Evolutionary conservation across 192 early-diverging fungal species (phyloP), one percentile per base, ranked within the genome.

Genomic region (Entomortierella lignicola): DNA sequence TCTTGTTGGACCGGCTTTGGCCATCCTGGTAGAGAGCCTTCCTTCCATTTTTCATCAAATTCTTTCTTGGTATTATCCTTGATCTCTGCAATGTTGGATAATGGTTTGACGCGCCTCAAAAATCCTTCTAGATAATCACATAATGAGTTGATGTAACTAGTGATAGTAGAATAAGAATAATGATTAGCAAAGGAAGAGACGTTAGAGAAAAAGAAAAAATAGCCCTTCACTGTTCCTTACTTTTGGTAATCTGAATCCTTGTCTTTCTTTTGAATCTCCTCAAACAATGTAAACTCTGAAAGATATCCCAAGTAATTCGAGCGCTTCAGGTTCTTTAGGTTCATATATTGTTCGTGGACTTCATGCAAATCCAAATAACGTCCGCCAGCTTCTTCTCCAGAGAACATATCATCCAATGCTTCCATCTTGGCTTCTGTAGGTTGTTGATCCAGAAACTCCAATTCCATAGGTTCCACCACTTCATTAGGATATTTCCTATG

Each of bases 361-460:
- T 82, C 87, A 65, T 98, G 89, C 26, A 99, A 84, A 75, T 99
- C 96, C 77, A 99, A 80, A 60, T 93, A 95, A 44, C 89, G 86
- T 50, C 97, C 96, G 39, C 88, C 60, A 3, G 85, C 80, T 81
- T 99, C 96, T 83, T 99, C 97, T 23, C 95, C 96, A n/a, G 94
- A 94, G 77, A 97, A 98, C 77, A 93, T 84, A 12, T 87, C 91
- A 54, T 99, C 96, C 37, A 98, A 60, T 21, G 89, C 93, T 72
- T 71, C 65, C 21, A 66, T 55, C 67, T 64, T 71, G 37, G 57
- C 82, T 65, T 66, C 68, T 65, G 68, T 84, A 51, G 77, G 85
- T 58, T 85, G 55, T 27, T 91, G 85, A 66, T 86, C 83, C 32
- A 89, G 66, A 60, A 94, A 92, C 64, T 93, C 92, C 30, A 95